Evolutionary conservation across 495 filamentous ascomycete genomes (phyloP).

Genomic region (Penicillium egyptiacum): DNA sequence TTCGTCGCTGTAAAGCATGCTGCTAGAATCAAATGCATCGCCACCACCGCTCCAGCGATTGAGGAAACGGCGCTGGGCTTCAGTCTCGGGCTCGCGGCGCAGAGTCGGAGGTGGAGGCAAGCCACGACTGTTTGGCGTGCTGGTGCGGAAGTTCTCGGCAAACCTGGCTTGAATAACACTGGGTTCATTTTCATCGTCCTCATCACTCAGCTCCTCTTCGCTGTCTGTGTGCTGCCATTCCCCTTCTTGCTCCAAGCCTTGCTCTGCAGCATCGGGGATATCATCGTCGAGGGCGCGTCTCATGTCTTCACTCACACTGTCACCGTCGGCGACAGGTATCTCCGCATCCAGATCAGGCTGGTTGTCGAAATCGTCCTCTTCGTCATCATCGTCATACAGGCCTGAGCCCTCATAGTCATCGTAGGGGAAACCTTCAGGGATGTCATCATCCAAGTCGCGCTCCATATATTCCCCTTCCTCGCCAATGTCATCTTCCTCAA

Average conservation of each 20-base stretch:
- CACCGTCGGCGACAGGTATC: slow-evolving; percentile 39
- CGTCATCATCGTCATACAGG: slow-evolving; percentile 34
- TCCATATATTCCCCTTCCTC: slow-evolving; percentile 48
- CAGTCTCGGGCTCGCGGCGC: slow-evolving; percentile 36
- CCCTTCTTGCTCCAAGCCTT: slow-evolving; percentile 35
- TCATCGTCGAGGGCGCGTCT: slow-evolving; percentile 44
- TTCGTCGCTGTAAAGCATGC: slow-evolving; percentile 43
- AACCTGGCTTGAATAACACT: slow-evolving; percentile 31
- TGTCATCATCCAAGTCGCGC: slow-evolving; percentile 52
- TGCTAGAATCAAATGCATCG: slow-evolving; percentile 44
- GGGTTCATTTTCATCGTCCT: slow-evolving; percentile 35
- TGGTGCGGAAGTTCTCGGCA: slow-evolving; percentile 37
- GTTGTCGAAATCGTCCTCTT: slow-evolving; percentile 40
- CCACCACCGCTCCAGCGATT: slow-evolving; percentile 50
- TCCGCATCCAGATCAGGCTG: slow-evolving; percentile 47
- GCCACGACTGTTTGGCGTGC: slow-evolving; percentile 39
- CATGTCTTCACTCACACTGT: slow-evolving; percentile 29
- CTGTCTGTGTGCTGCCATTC: slow-evolving; percentile 77
- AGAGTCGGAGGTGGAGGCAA: slow-evolving; percentile 33
- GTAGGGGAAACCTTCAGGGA: slow-evolving; percentile 49
- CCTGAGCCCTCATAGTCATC: slow-evolving; percentile 46
- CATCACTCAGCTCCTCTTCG: slow-evolving; percentile 63
- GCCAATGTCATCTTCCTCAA: slow-evolving; percentile 38
- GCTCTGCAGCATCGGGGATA: slow-evolving; percentile 42
- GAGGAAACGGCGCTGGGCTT: slow-evolving; percentile 45